A percentile compares a stretch with the other conserved stretches of the same genome.
These are phyloP conservation scores for Neonectria ditissima DNA, from an alignment of 2,329 filamentous ascomycete genomes.

Conservation along the genomic window DNA sequence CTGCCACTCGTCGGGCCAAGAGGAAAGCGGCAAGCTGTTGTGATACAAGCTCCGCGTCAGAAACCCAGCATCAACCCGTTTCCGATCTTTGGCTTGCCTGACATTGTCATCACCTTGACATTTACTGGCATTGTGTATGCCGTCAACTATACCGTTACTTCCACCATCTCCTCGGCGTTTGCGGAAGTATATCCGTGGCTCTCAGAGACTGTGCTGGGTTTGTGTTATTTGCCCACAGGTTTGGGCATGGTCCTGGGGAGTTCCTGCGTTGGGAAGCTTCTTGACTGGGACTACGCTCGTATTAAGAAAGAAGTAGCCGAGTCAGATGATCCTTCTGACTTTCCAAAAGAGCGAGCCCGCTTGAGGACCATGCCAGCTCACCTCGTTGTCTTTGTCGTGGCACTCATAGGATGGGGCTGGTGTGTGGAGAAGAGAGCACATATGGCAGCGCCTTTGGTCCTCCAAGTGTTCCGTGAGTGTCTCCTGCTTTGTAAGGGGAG, in stretches of 20 bases:
- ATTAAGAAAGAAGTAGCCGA: constrained; percentile 13
- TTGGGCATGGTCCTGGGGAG: constrained; percentile 62
- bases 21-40: background rate
- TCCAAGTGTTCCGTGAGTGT: constrained; percentile 25
- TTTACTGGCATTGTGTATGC: constrained; percentile 51
- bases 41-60: background rate
- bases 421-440: constrained; percentile 9
- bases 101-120: constrained; percentile 46
- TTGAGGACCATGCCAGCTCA: constrained; percentile 19
- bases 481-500: background rate
- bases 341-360: constrained; percentile 22
- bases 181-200: constrained; percentile 44
- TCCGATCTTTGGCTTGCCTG: constrained; percentile 46
- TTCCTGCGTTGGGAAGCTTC: constrained; percentile 49
- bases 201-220: constrained; percentile 47
- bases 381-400: constrained; percentile 20
- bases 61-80: constrained; percentile 45
- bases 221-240: constrained; percentile 36
- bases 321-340: background rate
- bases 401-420: constrained; percentile 24
- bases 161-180: constrained; percentile 50
- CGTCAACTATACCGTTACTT: constrained; percentile 51
- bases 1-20: constrained; percentile 8
- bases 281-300: constrained; percentile 25
- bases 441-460: constrained; percentile 22